Evolutionary conservation across 2,329 filamentous ascomycete genomes (phyloP).

Genomic region (Ambrosiella beaveri): DNA sequence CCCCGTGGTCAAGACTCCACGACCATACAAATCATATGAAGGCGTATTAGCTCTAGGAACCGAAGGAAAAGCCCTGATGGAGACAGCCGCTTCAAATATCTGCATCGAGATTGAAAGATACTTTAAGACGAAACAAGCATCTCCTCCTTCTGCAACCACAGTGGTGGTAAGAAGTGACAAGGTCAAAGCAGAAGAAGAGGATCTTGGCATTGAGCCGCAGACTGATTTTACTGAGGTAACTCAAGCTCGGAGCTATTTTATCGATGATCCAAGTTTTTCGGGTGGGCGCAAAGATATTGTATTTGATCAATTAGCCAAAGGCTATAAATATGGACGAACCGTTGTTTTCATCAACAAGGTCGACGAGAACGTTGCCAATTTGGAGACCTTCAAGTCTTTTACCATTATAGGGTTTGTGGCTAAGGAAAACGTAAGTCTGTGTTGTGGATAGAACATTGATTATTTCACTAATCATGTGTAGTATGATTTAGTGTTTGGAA

Average conservation of each 20-base stretch:
- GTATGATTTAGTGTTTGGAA: conserved; percentile 71
- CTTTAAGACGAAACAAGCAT: conserved; percentile 65
- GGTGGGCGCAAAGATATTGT: conserved; percentile 71
- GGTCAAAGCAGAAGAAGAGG: conserved; percentile 19
- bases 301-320: conserved; percentile 72
- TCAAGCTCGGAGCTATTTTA: conserved; percentile 60
- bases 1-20: conserved; percentile 59
- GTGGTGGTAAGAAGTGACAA: conserved; percentile 44
- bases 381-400: conserved; percentile 59
- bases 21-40: conserved; percentile 62
- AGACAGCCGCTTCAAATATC: conserved; percentile 36
- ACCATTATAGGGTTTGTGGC: conserved; percentile 78
- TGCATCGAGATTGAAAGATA: conserved; percentile 81
- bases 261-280: conserved; percentile 55
- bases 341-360: conserved; percentile 77
- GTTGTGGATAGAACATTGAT: background rate
- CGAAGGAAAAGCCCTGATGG: conserved; percentile 23
- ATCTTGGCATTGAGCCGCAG: too few relatives aligned
- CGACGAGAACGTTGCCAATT: conserved; percentile 74
- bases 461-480: conserved; percentile 19
- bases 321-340: conserved; percentile 84
- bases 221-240: conserved; percentile 48
- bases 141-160: conserved; percentile 56
- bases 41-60: conserved; percentile 69
- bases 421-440: conserved; percentile 40